Conservation (phyloP, 495 filamentous ascomycete genomes). For the Chaetomidium leptoderma region DNA sequence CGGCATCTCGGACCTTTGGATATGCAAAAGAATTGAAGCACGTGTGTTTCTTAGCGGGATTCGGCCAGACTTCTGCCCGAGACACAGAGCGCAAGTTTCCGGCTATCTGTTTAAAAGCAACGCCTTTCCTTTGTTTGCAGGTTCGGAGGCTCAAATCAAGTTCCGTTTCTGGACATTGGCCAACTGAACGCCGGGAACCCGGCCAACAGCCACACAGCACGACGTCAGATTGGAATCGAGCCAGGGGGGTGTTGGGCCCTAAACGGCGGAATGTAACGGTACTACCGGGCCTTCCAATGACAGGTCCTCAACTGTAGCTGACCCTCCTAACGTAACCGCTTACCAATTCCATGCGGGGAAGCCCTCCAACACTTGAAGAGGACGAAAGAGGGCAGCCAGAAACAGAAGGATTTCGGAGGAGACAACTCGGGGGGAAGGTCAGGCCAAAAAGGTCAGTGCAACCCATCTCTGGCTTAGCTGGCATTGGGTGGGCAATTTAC, state of each 20-base stretch:
- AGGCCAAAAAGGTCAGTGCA: neutral
- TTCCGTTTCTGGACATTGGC: neutral
- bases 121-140: too few species aligned
- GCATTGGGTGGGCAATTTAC: slow-evolving; percentile 3
- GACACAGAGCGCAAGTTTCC: too few species aligned
- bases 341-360: slow-evolving; percentile 6
- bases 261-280: slow-evolving; percentile 2
- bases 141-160: neutral
- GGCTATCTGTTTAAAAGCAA: too few species aligned
- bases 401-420: neutral
- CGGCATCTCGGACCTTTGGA: too few species aligned
- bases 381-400: neutral
- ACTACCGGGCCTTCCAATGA: slow-evolving; percentile 2
- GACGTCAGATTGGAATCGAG: neutral
- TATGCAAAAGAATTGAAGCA: too few species aligned
- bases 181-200: too few species aligned
- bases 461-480: neutral
- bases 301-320: neutral
- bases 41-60: too few species aligned
- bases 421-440: neutral
- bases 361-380: too few species aligned
- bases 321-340: slow-evolving; percentile 1
- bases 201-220: neutral
- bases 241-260: neutral
- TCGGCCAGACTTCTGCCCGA: too few species aligned